Conservation (phyloP, 2,329 filamentous ascomycete species). For the Sarocladium strictum region DNA sequence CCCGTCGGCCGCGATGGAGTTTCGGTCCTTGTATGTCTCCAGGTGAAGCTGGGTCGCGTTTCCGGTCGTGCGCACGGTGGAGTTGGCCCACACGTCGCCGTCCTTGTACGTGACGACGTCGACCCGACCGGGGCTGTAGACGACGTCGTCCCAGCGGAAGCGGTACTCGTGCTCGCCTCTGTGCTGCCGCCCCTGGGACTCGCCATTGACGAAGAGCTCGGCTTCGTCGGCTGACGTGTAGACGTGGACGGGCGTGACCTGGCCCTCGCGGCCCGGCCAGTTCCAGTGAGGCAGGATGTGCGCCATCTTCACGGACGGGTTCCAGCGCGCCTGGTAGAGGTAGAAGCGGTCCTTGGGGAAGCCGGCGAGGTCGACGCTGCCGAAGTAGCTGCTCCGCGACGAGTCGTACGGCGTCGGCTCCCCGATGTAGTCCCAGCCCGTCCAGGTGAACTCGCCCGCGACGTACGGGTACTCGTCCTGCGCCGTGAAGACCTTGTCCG, state of each 20-base stretch:
- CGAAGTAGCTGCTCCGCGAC: constrained; percentile 47
- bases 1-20: constrained; percentile 31
- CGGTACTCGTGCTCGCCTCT: constrained; percentile 34
- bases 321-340: constrained; percentile 49
- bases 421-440: constrained; percentile 44
- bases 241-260: constrained; percentile 48
- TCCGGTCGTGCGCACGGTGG: constrained; percentile 35
- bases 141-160: constrained; percentile 46
- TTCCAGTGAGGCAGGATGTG: constrained; percentile 53
- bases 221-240: constrained; percentile 46
- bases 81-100: constrained; percentile 39
- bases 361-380: constrained; percentile 51
- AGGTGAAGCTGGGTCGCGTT: constrained; percentile 29
- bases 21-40: constrained; percentile 29
- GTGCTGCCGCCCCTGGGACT: constrained; percentile 35
- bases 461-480: constrained; percentile 44
- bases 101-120: constrained; percentile 41
- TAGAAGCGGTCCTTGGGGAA: constrained; percentile 52
- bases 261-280: constrained; percentile 40
- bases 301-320: constrained; percentile 38
- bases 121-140: constrained; percentile 41
- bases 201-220: constrained; percentile 47
- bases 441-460: constrained; percentile 49
- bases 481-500: constrained; percentile 45
- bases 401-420: constrained; percentile 43